phyloP scores from a whole-genome alignment of 306 rosid species.

The Dryas octopetala region DNA sequence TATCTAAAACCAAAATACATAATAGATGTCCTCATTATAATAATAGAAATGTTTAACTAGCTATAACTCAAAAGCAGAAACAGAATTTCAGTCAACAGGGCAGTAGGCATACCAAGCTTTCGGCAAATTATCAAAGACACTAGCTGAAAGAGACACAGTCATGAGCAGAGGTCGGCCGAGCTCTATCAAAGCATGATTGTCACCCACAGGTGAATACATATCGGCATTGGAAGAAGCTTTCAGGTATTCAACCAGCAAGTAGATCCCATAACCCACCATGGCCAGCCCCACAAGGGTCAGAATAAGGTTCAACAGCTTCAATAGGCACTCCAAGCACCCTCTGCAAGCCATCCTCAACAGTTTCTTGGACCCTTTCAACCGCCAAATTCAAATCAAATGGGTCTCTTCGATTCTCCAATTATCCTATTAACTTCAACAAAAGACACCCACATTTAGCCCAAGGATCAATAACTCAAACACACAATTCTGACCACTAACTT shows the following conservation, averaged over 20 bases:
- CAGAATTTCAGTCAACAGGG: slow-evolving; percentile 9
- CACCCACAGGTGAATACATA: slow-evolving; percentile 31
- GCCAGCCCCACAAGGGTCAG: slow-evolving; percentile 77
- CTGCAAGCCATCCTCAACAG: slow-evolving; percentile 76
- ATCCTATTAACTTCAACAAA: slow-evolving; percentile 31
- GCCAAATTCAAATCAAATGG: slow-evolving; percentile 34
- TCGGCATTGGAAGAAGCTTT: slow-evolving; percentile 35
- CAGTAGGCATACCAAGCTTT: slow-evolving; percentile 71
- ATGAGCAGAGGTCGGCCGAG: slow-evolving; percentile 79
- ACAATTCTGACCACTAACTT: slow-evolving; percentile 3
- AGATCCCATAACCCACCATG: slow-evolving; percentile 88
- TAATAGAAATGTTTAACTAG: background rate
- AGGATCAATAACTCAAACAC: slow-evolving; percentile 22
- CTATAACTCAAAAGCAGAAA: slow-evolving; percentile 1
- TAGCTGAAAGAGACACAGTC: slow-evolving; percentile 57
- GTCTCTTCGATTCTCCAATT: slow-evolving; percentile 29
- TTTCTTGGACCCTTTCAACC: slow-evolving; percentile 34
- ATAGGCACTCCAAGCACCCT: slow-evolving; percentile 84
- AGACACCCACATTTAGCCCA: slow-evolving; percentile 32
- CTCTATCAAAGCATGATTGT: slow-evolving; percentile 49
- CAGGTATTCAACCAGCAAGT: slow-evolving; percentile 61
- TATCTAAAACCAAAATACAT: background rate
- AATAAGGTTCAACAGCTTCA: slow-evolving; percentile 86
- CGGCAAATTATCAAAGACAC: slow-evolving; percentile 57
- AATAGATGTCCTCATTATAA: background rate